phyloP scores from a whole-genome alignment of 306 rosid species.

The Albizia julibrissin region DNA sequence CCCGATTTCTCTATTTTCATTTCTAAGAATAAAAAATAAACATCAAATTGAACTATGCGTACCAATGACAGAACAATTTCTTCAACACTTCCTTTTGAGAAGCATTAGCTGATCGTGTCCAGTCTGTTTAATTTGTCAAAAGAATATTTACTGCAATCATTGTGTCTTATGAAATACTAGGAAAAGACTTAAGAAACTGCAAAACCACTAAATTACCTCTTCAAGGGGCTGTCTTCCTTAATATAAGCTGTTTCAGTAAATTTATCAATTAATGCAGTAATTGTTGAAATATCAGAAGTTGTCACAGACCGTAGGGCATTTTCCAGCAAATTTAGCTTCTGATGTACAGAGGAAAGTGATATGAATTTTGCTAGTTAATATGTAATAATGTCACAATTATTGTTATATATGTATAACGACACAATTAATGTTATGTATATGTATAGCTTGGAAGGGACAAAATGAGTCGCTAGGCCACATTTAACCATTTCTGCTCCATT shows the following conservation, averaged over 20 bases:
- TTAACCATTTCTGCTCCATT: constrained; percentile 38
- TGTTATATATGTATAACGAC: no score
- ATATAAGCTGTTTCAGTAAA: neutral
- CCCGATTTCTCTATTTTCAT: neutral
- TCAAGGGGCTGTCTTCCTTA: neutral
- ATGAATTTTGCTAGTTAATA: neutral
- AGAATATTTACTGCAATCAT: no score
- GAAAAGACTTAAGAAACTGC: no score
- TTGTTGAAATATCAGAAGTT: constrained; percentile 18
- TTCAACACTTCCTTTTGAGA: constrained; percentile 39
- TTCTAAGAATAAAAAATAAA: neutral
- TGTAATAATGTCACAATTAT: no score
- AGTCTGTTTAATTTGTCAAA: constrained; percentile 5
- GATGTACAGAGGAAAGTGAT: neutral
- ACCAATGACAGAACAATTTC: constrained; percentile 39
- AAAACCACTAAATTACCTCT: constrained; percentile 11
- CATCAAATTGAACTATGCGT: neutral
- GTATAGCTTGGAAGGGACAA: constrained; percentile 30
- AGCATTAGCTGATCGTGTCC: constrained; percentile 32
- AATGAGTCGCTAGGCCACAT: constrained; percentile 46
- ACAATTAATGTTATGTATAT: neutral
- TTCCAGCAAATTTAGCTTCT: constrained; percentile 37
- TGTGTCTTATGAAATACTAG: no score
- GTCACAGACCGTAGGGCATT: constrained; percentile 17
- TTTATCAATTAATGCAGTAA: neutral